These are phyloP conservation scores for Acanthamoeba sp. DNA, from an alignment of 208 protist species.

Conservation along the genomic window DNA sequence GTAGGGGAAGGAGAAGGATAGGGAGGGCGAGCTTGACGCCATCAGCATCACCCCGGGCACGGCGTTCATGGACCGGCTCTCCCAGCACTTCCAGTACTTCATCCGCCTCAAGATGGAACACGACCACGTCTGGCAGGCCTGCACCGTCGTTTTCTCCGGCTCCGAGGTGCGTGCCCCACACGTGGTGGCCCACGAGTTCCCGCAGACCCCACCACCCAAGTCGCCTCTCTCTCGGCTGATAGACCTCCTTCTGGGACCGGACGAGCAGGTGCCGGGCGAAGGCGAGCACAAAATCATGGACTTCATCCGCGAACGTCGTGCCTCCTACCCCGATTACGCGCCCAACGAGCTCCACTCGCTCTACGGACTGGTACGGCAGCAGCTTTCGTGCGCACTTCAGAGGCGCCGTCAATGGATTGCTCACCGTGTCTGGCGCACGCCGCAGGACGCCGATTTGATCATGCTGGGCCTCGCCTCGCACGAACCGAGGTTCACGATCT, in stretches of 20 bases:
- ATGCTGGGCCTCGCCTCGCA: constrained; percentile 96
- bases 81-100: background rate
- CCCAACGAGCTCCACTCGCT: constrained; percentile 32
- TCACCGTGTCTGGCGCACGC: too few relatives aligned
- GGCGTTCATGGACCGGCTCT: constrained; percentile 42
- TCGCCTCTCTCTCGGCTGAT: too few relatives aligned
- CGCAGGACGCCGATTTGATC: constrained; percentile 96
- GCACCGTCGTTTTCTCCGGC: constrained; percentile 25
- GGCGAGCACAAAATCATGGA: constrained; percentile 85
- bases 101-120: constrained; percentile 45
- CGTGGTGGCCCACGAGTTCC: too few relatives aligned
- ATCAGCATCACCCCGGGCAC: constrained; percentile 56
- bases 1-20: background rate
- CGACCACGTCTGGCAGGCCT: constrained; percentile 20
- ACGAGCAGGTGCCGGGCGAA: constrained; percentile 75
- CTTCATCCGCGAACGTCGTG: constrained; percentile 73
- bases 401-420: too few relatives aligned
- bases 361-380: constrained; percentile 45
- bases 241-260: too few relatives aligned
- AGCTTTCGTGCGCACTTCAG: background rate
- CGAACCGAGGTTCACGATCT: constrained; percentile 90
- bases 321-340: background rate
- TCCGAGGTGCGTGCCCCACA: background rate
- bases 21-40: background rate
- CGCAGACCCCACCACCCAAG: too few relatives aligned